These are phyloP conservation scores for Ceratopteris richardii DNA, from an alignment of 75 land plant species.

Conservation along the genomic window DNA sequence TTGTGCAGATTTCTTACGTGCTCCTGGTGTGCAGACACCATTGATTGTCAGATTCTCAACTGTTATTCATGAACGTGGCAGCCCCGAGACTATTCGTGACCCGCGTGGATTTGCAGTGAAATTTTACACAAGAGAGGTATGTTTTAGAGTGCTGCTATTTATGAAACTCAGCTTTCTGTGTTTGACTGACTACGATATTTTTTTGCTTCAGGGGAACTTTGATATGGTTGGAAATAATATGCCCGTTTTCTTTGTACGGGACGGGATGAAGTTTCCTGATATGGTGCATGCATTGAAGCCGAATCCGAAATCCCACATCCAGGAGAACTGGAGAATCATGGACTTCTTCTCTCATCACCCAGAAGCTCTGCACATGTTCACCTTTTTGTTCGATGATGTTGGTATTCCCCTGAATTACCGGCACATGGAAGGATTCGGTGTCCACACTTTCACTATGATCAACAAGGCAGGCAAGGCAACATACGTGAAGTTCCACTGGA, in stretches of 20 bases:
- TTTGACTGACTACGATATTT: too few species aligned
- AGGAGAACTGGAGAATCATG: slow-evolving; percentile 42
- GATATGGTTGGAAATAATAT: slow-evolving; percentile 48
- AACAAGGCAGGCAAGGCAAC: slow-evolving; percentile 38
- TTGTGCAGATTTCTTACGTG: slow-evolving; percentile 41
- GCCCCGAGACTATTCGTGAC: slow-evolving; percentile 41
- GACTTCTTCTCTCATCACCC: slow-evolving; percentile 43
- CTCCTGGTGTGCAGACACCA: slow-evolving; percentile 44
- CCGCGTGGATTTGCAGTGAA: slow-evolving; percentile 39
- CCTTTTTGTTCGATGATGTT: slow-evolving; percentile 33
- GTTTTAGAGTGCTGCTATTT: too few species aligned
- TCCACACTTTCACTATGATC: slow-evolving; percentile 31
- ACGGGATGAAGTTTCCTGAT: slow-evolving; percentile 47
- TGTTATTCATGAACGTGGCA: slow-evolving; percentile 41
- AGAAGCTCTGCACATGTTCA: slow-evolving; percentile 36
- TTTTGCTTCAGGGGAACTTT: slow-evolving; percentile 16
- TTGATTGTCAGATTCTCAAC: slow-evolving; percentile 36
- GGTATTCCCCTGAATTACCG: slow-evolving; percentile 43
- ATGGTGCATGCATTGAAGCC: slow-evolving; percentile 48
- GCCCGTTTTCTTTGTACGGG: slow-evolving; percentile 48
- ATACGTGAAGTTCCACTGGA: slow-evolving; percentile 44
- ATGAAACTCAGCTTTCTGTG: background rate
- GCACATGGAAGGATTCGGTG: slow-evolving; percentile 49
- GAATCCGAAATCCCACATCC: slow-evolving; percentile 40
- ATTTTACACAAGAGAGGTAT: slow-evolving; percentile 35